A percentile compares a stretch with the other conserved stretches of the same genome.
phyloP scores from a whole-genome alignment of 2,329 filamentous ascomycete species.

The Pseudonectria foliicola region DNA sequence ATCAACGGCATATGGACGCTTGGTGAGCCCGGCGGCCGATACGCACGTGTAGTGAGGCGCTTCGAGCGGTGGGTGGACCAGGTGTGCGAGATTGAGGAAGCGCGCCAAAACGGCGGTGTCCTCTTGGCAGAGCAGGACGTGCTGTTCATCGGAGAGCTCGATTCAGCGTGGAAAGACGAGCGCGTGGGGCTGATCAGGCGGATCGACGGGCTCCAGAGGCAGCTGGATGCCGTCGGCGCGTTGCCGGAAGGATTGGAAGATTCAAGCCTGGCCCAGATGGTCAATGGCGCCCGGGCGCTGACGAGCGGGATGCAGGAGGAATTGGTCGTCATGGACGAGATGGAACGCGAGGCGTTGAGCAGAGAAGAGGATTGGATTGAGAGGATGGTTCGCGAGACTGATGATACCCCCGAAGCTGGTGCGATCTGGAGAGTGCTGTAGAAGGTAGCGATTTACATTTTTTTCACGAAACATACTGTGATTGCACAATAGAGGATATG shows the following conservation, averaged over 20 bases:
- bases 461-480: too few species aligned
- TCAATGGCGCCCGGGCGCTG: slow-evolving; percentile 41
- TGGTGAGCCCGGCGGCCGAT: slow-evolving; percentile 48
- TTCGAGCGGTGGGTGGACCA: slow-evolving; percentile 55
- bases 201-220: slow-evolving; percentile 46
- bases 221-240: slow-evolving; percentile 40
- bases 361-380: slow-evolving; percentile 55
- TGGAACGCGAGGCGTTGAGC: slow-evolving; percentile 50
- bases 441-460: neutral
- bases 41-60: slow-evolving; percentile 43
- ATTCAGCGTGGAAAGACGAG: slow-evolving; percentile 52
- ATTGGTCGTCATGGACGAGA: slow-evolving; percentile 52
- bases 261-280: slow-evolving; percentile 38
- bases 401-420: slow-evolving; percentile 33
- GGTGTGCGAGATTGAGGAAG: slow-evolving; percentile 40
- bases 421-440: slow-evolving; percentile 41
- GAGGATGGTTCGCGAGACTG: slow-evolving; percentile 39
- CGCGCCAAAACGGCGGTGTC: slow-evolving; percentile 31
- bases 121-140: slow-evolving; percentile 28
- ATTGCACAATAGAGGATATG: neutral
- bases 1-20: slow-evolving; percentile 51
- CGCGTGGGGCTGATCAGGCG: slow-evolving; percentile 44
- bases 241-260: slow-evolving; percentile 6
- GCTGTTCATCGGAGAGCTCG: slow-evolving; percentile 49
- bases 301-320: slow-evolving; percentile 56